Evolutionary conservation across 306 rosid genomes (phyloP).

Genomic region (Prunus campanulata): DNA sequence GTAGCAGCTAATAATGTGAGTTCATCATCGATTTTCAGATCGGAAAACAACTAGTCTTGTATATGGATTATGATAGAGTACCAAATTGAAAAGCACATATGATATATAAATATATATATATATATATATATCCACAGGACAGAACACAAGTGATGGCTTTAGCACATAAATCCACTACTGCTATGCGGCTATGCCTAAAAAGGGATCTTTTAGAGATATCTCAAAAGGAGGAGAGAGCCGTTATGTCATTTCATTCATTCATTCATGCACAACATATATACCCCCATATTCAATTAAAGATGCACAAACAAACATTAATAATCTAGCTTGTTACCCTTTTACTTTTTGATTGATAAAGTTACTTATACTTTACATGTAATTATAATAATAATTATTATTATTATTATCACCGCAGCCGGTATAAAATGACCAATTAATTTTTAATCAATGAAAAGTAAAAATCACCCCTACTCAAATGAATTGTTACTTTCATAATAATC

Average conservation of each 20-base stretch:
- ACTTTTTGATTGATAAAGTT: neutral
- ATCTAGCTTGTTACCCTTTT: neutral
- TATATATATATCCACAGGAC: neutral
- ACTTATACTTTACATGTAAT: neutral
- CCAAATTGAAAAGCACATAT: constrained; percentile 1
- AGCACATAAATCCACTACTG: constrained; percentile 8
- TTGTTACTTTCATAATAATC: neutral
- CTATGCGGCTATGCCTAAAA: constrained; percentile 11
- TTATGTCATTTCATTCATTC: constrained; percentile 32
- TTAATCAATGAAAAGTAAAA: no score
- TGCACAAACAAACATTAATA: neutral
- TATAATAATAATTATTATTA: neutral
- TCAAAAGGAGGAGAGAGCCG: constrained; percentile 51
- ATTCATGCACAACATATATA: neutral
- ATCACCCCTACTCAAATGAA: no score
- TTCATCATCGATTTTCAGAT: neutral
- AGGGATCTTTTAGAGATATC: constrained; percentile 59
- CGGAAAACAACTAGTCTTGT: neutral
- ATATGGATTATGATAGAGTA: constrained; percentile 3
- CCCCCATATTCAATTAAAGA: neutral
- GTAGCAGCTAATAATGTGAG: neutral
- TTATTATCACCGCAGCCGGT: neutral
- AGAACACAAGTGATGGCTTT: neutral
- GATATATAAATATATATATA: no score
- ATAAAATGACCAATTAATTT: neutral